These are phyloP conservation scores for Mycena indigotica DNA, from an alignment of 768 basidiomycete genomes.

Conservation along the genomic window DNA sequence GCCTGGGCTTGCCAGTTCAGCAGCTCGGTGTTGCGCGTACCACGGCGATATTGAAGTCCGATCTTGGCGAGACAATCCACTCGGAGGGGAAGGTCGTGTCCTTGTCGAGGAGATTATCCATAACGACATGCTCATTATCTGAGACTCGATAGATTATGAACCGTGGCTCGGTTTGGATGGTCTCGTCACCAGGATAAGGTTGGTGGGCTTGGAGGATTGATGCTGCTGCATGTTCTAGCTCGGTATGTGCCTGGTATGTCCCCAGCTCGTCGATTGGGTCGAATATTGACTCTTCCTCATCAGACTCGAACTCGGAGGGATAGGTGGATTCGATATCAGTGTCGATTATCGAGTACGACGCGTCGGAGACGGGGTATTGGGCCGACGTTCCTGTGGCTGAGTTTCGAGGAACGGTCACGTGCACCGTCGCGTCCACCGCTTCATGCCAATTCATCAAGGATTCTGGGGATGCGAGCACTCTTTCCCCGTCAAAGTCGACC, in stretches of 20 bases:
- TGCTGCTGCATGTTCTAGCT: not conserved
- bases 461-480: slow-evolving; percentile 6
- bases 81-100: slow-evolving; percentile 1
- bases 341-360: not conserved
- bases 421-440: slow-evolving; percentile 1
- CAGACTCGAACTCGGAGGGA: too few relatives aligned
- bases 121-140: slow-evolving; percentile 8
- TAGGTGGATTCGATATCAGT: not conserved
- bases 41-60: slow-evolving; percentile 2
- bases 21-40: not conserved
- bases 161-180: not conserved
- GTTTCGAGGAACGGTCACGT: not conserved
- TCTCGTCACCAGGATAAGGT: slow-evolving; percentile 10
- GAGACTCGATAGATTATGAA: slow-evolving; percentile 11
- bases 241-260: not conserved
- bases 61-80: not conserved
- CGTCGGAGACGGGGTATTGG: not conserved
- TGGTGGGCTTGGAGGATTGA: not conserved
- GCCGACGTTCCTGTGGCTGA: not conserved
- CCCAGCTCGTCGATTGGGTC: not conserved
- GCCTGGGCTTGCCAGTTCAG: not conserved
- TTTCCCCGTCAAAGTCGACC: slow-evolving; percentile 3
- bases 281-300: not conserved
- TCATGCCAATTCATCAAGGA: slow-evolving; percentile 3
- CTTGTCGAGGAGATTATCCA: slow-evolving; percentile 5